Conservation (phyloP, 1,284 basidiomycete species). For the Microbotryum violaceum region DNA sequence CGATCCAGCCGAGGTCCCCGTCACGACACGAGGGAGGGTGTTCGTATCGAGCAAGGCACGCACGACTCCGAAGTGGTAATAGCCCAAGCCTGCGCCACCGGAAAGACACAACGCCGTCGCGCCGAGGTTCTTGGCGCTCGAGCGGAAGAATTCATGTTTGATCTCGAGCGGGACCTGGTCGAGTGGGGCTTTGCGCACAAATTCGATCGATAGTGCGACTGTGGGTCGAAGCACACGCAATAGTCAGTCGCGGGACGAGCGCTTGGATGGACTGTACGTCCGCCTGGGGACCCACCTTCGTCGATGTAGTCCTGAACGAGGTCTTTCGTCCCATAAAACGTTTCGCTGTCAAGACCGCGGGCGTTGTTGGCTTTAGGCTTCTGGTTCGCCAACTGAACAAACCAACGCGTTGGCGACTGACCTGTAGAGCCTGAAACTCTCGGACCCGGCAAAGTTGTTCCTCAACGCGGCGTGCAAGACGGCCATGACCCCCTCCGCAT, state of each 20-base stretch:
- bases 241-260: background rate
- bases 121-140: slow-evolving; percentile 79
- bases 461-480: slow-evolving; percentile 87
- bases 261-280: slow-evolving; percentile 39
- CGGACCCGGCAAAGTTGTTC: slow-evolving; percentile 90
- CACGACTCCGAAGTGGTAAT: slow-evolving; percentile 83
- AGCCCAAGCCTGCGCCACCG: slow-evolving; percentile 89
- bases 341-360: slow-evolving; percentile 47
- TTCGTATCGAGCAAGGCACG: slow-evolving; percentile 83
- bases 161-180: slow-evolving; percentile 68
- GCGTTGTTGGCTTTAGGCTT: background rate
- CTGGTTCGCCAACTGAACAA: background rate
- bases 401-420: slow-evolving; percentile 39
- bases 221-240: background rate
- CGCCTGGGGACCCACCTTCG: slow-evolving; percentile 55
- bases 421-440: slow-evolving; percentile 83
- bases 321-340: slow-evolving; percentile 79
- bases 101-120: slow-evolving; percentile 84
- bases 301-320: slow-evolving; percentile 77
- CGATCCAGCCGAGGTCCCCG: slow-evolving; percentile 86
- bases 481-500: slow-evolving; percentile 75
- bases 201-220: slow-evolving; percentile 48
- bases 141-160: slow-evolving; percentile 87
- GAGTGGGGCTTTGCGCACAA: slow-evolving; percentile 57
- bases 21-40: slow-evolving; percentile 77